Evolutionary conservation across 1,139 yeast genomes (phyloP), one percentile per base, ranked within the genome.

Genomic region (Geotrichum fermentans): DNA sequence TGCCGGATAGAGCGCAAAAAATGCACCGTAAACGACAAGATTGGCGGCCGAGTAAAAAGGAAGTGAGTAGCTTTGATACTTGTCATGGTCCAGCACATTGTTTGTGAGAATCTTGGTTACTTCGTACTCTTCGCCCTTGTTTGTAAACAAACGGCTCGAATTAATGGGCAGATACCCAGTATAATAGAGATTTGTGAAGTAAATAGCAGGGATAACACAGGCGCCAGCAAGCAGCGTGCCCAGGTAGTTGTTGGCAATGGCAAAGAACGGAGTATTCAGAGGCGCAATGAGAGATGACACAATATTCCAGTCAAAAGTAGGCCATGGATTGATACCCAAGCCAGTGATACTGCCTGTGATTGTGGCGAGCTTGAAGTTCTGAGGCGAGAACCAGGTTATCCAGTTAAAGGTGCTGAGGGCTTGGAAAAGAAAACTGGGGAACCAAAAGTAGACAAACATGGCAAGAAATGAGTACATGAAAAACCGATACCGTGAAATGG

Each of bases 311-410:
- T 74, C 82, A 57, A 77, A 74, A 45, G 43, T 75, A 57, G 37
- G 64, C 43, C 74, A 58, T 10, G 81, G 81, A 55, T 75, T 75
- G 32, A 77, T 54, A 3, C 81, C 82, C 14, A 77, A 58, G 13
- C 83, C 83, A 20, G 59, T 50, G 11, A 60, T 57, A n/a, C 71
- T 62, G 2, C 87, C 88, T 1, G 82, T 77, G 36, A 82, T 67
- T 8, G 70, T 67, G 8, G 80, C 82, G 43, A 82, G 63, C 50
- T 73, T 72, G 55, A 75, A 68, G 59, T 78, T 80, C 33, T 71
- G 56, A 17, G 84, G 84, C 3, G 71, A 66, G 44, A 80, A 78
- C 86, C 86, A 81, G 3, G 80, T 74, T 62, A 77, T 73, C 84
- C 85, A 80, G 60, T 77, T 78, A 64, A 80, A 80, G 14, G 68